These are phyloP conservation scores for Allium fistulosum DNA, from an alignment of 106 monocot species.

Conservation along the genomic window DNA sequence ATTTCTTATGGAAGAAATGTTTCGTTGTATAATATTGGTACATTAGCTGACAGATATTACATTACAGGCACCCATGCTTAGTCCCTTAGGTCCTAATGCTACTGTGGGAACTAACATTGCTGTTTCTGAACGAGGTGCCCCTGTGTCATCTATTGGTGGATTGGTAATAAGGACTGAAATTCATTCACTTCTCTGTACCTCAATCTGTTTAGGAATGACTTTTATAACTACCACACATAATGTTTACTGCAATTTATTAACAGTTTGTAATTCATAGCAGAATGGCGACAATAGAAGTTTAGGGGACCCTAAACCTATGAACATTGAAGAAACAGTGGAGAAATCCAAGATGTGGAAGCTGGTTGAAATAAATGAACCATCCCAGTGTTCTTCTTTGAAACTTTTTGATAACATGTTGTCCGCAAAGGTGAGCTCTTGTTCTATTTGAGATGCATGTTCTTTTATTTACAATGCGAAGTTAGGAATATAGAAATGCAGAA, in stretches of 20 bases:
- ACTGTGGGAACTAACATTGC: conserved; percentile 25
- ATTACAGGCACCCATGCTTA: conserved; percentile 22
- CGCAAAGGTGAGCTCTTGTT: conserved; percentile 23
- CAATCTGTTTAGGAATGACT: no score
- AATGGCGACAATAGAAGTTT: conserved; percentile 35
- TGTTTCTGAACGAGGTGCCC: conserved; percentile 27
- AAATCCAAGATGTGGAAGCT: conserved; percentile 38
- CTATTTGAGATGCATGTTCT: no score
- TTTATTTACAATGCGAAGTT: no score
- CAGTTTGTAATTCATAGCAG: conserved; percentile 13
- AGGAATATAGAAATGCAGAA: no score
- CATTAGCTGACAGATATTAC: neutral
- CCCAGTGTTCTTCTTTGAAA: conserved; percentile 41
- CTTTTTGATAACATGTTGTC: conserved; percentile 32
- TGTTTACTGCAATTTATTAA: no score
- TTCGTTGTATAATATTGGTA: neutral
- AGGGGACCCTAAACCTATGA: conserved; percentile 34
- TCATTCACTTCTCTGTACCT: no score
- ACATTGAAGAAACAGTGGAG: conserved; percentile 30
- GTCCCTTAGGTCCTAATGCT: conserved; percentile 20
- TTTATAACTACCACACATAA: no score
- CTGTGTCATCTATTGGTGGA: conserved; percentile 23
- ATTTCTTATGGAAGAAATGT: neutral
- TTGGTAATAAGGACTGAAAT: conserved; percentile 15
- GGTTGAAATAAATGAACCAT: conserved; percentile 37